Evolutionary conservation across 108 stramenopile species (phyloP).

Genomic region (Cafeteria roenbergensis): DNA sequence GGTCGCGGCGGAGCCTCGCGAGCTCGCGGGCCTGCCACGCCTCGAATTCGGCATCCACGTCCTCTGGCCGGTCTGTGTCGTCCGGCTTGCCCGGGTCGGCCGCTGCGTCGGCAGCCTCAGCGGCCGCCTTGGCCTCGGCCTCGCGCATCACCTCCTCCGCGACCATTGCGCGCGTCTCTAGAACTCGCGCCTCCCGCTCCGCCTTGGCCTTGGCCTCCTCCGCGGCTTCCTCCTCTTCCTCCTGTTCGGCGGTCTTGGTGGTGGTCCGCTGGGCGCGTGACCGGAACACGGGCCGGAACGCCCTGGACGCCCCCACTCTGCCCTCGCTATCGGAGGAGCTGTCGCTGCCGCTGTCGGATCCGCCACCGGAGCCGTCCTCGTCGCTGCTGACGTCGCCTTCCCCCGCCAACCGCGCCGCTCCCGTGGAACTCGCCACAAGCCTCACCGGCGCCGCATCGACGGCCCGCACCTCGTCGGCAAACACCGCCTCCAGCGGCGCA

Average conservation of each 20-base stretch:
- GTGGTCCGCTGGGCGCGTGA: slow-evolving; percentile 5
- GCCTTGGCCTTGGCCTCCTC: background rate
- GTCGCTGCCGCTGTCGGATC: too few species aligned
- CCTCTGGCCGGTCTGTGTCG: slow-evolving; percentile 34
- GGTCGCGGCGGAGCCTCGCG: too few species aligned
- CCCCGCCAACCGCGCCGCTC: too few species aligned
- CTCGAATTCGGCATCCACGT: slow-evolving; percentile 41
- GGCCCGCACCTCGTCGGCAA: too few species aligned
- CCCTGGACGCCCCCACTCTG: too few species aligned
- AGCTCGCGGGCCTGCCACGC: slow-evolving; percentile 26
- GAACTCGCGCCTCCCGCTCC: background rate
- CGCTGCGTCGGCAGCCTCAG: slow-evolving; percentile 21
- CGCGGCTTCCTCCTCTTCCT: slow-evolving; percentile 27
- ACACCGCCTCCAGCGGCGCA: too few species aligned
- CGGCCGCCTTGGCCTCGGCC: slow-evolving; percentile 20
- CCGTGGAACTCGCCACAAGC: too few species aligned
- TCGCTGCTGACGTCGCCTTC: too few species aligned
- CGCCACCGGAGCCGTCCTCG: too few species aligned
- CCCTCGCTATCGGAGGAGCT: too few species aligned
- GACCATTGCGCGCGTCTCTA: background rate
- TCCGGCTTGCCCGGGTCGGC: slow-evolving; percentile 30
- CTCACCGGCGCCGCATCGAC: too few species aligned
- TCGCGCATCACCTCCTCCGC: slow-evolving; percentile 21
- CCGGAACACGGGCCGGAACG: slow-evolving; percentile 20
- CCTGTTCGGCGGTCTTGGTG: slow-evolving; percentile 20